A percentile compares a stretch with the other conserved stretches of the same genome.
These are phyloP conservation scores for Potentilla sterilis DNA, from an alignment of 306 rosid species.

Conservation along the genomic window DNA sequence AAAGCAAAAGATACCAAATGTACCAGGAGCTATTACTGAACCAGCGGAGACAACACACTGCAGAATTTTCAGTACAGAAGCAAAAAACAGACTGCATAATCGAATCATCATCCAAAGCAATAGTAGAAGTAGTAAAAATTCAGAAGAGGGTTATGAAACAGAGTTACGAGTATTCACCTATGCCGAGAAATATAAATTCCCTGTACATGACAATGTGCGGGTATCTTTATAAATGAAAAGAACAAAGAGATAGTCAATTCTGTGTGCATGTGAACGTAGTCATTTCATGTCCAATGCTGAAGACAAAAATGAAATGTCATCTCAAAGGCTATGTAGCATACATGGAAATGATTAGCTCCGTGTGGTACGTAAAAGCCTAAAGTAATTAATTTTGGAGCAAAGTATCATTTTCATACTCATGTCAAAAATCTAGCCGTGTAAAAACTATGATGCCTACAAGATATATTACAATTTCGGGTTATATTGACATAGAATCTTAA, in stretches of 20 bases:
- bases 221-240: background rate
- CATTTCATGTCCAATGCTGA: background rate
- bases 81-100: background rate
- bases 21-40: conserved; percentile 21
- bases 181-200: background rate
- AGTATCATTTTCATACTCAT: background rate
- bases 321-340: background rate
- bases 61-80: conserved; percentile 21
- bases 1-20: conserved; percentile 21
- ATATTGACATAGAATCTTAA: too few relatives aligned
- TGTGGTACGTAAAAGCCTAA: background rate
- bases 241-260: background rate
- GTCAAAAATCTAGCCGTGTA: background rate
- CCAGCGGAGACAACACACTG: conserved; percentile 20
- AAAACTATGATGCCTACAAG: background rate
- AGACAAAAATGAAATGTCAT: background rate
- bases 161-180: background rate
- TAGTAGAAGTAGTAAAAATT: background rate
- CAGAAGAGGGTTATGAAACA: background rate
- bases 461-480: too few relatives aligned
- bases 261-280: background rate
- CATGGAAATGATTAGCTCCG: background rate
- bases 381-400: conserved; percentile 5
- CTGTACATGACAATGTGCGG: background rate
- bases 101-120: background rate